Conservation (phyloP, 2,329 filamentous ascomycete genomes). For the Ilyonectria destructans region DNA sequence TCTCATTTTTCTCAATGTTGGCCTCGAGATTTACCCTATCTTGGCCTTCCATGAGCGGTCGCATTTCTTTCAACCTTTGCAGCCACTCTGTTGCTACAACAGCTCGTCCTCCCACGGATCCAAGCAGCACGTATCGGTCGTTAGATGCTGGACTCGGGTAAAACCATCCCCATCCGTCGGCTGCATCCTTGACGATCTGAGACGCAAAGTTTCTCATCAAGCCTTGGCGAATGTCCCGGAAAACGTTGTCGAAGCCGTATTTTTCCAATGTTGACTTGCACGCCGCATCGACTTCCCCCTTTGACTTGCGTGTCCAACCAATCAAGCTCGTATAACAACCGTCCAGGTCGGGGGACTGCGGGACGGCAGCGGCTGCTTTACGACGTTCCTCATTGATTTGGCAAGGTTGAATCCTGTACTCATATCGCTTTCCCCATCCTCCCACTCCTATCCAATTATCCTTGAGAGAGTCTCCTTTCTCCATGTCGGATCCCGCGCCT, state of each 20-base stretch:
- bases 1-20: constrained; percentile 7
- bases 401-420: constrained; percentile 12
- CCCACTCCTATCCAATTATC: constrained; percentile 7
- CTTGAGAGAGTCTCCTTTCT: neutral
- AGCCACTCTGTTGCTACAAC: neutral
- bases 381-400: constrained; percentile 1
- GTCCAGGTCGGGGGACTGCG: neutral
- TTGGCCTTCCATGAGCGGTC: neutral
- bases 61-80: constrained; percentile 14
- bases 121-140: neutral
- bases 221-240: constrained; percentile 22
- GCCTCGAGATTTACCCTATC: neutral
- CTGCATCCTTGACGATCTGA: constrained; percentile 2
- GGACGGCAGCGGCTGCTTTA: neutral
- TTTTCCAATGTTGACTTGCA: constrained; percentile 11
- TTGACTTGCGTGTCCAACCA: constrained; percentile 18
- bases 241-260: constrained; percentile 11
- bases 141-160: neutral
- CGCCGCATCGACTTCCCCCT: constrained; percentile 7
- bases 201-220: constrained; percentile 6
- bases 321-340: constrained; percentile 1
- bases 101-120: neutral
- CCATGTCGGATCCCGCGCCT: neutral
- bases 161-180: constrained; percentile 6
- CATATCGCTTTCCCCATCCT: constrained; percentile 4